A percentile compares a stretch with the other conserved stretches of the same genome.
These are phyloP conservation scores for Crotalaria pallida DNA, from an alignment of 306 rosid species.

Conservation along the genomic window DNA sequence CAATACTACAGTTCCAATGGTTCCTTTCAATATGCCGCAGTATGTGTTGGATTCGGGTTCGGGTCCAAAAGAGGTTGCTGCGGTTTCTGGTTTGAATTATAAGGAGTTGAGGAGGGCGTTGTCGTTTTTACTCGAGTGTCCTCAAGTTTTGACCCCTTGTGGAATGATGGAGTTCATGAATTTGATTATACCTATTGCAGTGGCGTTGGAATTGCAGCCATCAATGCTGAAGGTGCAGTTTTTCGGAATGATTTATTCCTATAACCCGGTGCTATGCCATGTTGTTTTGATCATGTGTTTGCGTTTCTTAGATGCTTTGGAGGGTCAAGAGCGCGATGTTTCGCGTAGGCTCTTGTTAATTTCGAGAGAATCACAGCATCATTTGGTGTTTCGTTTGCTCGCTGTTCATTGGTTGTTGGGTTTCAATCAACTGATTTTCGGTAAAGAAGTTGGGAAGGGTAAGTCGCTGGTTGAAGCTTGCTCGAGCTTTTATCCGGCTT, in stretches of 20 bases:
- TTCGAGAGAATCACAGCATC: slow-evolving; percentile 67
- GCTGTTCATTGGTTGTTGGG: slow-evolving; percentile 91
- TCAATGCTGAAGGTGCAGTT: slow-evolving; percentile 95
- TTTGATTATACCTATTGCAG: slow-evolving; percentile 61
- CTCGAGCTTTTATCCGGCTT: slow-evolving; percentile 49
- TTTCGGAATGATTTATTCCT: slow-evolving; percentile 77
- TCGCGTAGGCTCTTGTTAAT: slow-evolving; percentile 53
- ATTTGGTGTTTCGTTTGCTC: slow-evolving; percentile 75
- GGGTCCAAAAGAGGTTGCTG: not conserved
- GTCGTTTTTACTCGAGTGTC: slow-evolving; percentile 83
- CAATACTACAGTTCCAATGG: slow-evolving; percentile 55
- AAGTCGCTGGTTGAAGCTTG: slow-evolving; percentile 35
- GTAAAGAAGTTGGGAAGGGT: slow-evolving; percentile 33
- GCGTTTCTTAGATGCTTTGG: slow-evolving; percentile 67
- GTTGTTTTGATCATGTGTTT: slow-evolving; percentile 71
- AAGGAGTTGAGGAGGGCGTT: slow-evolving; percentile 84
- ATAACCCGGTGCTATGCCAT: slow-evolving; percentile 76
- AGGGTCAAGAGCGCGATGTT: slow-evolving; percentile 74
- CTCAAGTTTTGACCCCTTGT: slow-evolving; percentile 76
- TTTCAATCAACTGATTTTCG: slow-evolving; percentile 46
- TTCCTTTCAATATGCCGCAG: slow-evolving; percentile 65
- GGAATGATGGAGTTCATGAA: slow-evolving; percentile 83
- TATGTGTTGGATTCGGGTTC: slow-evolving; percentile 14
- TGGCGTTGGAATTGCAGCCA: slow-evolving; percentile 77
- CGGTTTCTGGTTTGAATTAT: slow-evolving; percentile 37